A percentile compares a stretch with the other conserved stretches of the same genome.
Conservation (phyloP, 2,329 filamentous ascomycete species). For the Talaromyces sp. region DNA sequence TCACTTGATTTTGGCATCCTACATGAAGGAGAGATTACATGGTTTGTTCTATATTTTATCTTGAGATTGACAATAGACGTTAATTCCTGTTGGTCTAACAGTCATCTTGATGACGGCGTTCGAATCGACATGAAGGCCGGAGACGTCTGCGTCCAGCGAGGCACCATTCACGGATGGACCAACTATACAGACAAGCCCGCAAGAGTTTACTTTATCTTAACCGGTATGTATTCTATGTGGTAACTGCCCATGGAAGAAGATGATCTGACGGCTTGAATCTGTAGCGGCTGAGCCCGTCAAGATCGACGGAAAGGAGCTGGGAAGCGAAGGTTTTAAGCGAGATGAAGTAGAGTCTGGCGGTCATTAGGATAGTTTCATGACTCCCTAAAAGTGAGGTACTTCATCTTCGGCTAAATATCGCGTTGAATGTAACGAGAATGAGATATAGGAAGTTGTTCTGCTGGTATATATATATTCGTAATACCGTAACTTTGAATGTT, state of each 20-base stretch:
- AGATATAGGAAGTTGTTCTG: too few relatives aligned
- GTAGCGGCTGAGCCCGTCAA: conserved; percentile 2
- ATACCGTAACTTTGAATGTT: not conserved
- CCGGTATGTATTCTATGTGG: not conserved
- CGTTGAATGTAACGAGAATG: too few relatives aligned
- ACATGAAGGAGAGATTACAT: conserved; percentile 2
- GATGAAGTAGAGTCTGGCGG: conserved; percentile 3
- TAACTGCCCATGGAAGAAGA: not conserved
- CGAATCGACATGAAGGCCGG: conserved; percentile 5
- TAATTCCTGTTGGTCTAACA: not conserved
- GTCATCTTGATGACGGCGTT: conserved; percentile 5
- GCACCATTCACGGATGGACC: conserved; percentile 5
- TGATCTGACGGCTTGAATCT: not conserved
- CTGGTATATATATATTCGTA: not conserved
- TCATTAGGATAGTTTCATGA: not conserved
- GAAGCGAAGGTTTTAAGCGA: not conserved
- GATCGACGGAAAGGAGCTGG: not conserved
- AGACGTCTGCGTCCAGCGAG: conserved; percentile 3
- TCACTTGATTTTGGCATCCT: conserved; percentile 6
- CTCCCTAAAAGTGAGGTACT: not conserved
- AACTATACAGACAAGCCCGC: not conserved
- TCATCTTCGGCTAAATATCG: not conserved
- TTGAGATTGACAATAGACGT: not conserved
- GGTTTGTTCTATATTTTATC: not conserved
- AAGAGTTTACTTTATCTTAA: conserved; percentile 6